Evolutionary conservation across 768 basidiomycete species (phyloP), one percentile per base, ranked within the genome.

Genomic region (Termitomyces sp.): DNA sequence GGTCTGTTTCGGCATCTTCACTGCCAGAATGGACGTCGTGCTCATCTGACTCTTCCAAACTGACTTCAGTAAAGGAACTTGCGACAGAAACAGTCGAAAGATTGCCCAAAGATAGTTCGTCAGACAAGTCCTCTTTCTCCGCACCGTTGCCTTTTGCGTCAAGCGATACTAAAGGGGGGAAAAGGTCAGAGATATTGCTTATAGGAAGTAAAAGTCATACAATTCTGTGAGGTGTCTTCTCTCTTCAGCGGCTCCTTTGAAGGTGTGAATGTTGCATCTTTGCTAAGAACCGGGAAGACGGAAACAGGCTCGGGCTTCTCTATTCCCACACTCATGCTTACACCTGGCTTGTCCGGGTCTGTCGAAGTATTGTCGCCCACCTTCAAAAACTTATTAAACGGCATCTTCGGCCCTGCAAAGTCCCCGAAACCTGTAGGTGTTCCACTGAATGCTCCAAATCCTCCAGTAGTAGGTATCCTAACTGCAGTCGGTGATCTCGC

Each of bases 371-470:
- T 65, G 45, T 69, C 72, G 44, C 63, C 72, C 15, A 60, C 67
- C 64, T 82, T 79, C 56, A 89, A 69, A 46, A 89, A 64, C 30
- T 89, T 84, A n/a, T 73, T 68, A 61, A 87, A 91, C 0, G 87
- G 81, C 61, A 78, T 80, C 37, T 73, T 70, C 1, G 71, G 68
- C 0, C 71, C 73, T 6, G 75, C 62, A 52, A 76, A 70, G 15
- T 75, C 70, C 4, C 72, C 68, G 56, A 86, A 82, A 1, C 75
- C 73, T 42, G 68, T 68, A 0, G 70, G 57, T 3, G 71, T 51
- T 1, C 77, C 77, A 14, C 78, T 75, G 61, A 84, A 84, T 0
- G 82, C 78, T 35, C 75, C 63, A 61, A 87, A 87, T 2, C 75
- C 83, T 30, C 77, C 72, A 1, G 70, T 63, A 12, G 66, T 50